Conservation (phyloP, 441 rosid genomes). For the Adansonia grandidieri region DNA sequence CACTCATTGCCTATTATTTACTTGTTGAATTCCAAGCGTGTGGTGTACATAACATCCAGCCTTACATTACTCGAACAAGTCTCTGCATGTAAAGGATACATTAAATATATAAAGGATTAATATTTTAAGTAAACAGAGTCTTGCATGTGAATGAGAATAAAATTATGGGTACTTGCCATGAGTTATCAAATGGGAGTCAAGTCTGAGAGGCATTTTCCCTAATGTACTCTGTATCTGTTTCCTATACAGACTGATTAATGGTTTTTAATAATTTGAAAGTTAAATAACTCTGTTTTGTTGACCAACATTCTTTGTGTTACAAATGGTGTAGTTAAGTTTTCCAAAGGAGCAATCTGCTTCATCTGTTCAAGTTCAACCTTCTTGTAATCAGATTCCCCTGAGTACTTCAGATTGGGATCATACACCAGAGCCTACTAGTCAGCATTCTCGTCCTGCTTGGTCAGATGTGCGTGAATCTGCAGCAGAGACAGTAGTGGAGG, state of each 20-base stretch:
- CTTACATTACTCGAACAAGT: neutral
- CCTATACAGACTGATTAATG: neutral
- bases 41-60: neutral
- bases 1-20: neutral
- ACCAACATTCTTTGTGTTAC: neutral
- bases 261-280: constrained; percentile 13
- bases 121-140: neutral
- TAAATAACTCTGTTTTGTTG: constrained; percentile 5
- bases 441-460: constrained; percentile 50
- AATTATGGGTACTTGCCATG: neutral
- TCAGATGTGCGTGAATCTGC: constrained; percentile 52
- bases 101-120: neutral
- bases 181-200: constrained; percentile 10
- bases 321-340: constrained; percentile 52
- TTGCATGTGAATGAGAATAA: neutral
- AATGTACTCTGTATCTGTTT: neutral
- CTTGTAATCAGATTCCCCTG: constrained; percentile 43
- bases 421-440: constrained; percentile 42
- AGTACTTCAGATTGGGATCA: constrained; percentile 55
- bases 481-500: constrained; percentile 46
- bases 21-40: neutral
- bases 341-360: constrained; percentile 51
- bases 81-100: constrained; percentile 1
- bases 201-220: neutral
- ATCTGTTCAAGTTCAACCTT: constrained; percentile 46